Base-by-base conservation (phyloP, 345 rosid species). In the Acer campestre region DNA sequence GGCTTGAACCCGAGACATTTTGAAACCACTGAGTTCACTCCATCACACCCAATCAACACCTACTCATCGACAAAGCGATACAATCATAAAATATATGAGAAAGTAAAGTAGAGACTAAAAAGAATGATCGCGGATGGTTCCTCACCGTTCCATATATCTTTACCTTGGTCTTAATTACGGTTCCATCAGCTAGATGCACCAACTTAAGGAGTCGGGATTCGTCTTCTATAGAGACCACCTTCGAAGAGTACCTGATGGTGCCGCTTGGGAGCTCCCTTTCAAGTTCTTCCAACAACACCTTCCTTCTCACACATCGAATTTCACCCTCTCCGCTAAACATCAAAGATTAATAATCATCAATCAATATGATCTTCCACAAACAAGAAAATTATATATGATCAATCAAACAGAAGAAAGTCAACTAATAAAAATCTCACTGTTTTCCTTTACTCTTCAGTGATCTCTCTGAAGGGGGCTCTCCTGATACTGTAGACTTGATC, bases 21-120 rank as follows among this genome's bases (percentile, higher is more conserved):
- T 7, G 91, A 87, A 80, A 88, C 89, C 63, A 84, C 83, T 2
- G 97, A 91, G 76, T 90, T 87, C 73, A 88, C 90, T 25, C 95
- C 97, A 62, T 89, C 95, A 68, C 95, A 88, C 72, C 95, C 97
- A 56, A 93, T 79, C 83, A 91, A 79, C 69, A 86, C 86, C 93
- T 92, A 20, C 27, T n/a, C 35, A 16, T 59, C 12, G 23, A 61
- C 16, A 40, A 70, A 51, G 31, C 2, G 4, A 53, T 13, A 10
- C 2, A 59, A 20, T 7, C 12, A 58, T 18, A 46, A 10, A 46
- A 71, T 4, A 71, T 71, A 59, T 18, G 29, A 25, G 22, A 71
- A 29, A 1, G 12, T 22, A 71, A 17, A 1, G 22, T 11, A 9
- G 53, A 23, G 31, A 20, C 53, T 18, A 18, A 67, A 9, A 38